Evolutionary conservation across 257 asterid genomes (phyloP).

Genomic region (Apocynum venetum): DNA sequence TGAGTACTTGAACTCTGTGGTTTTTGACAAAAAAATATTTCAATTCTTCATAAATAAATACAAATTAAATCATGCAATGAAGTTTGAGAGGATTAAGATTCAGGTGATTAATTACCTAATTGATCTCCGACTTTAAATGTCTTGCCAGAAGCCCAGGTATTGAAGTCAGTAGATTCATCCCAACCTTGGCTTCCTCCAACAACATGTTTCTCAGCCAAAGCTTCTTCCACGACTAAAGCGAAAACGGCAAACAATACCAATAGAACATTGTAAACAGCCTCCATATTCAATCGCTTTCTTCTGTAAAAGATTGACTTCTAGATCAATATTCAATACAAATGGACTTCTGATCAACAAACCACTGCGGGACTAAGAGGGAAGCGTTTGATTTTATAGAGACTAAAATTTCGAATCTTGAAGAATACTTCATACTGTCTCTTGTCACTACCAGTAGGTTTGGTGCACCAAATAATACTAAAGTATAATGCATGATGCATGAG

Average conservation of each 20-base stretch:
- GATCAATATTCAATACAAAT: neutral
- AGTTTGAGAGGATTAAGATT: neutral
- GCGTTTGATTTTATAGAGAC: neutral
- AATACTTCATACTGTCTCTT: neutral
- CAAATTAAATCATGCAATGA: no score
- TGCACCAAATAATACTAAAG: constrained; percentile 3
- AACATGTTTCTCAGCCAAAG: constrained; percentile 40
- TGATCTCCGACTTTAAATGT: constrained; percentile 83
- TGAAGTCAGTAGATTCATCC: constrained; percentile 75
- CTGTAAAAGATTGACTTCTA: neutral
- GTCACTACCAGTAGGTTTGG: constrained; percentile 5
- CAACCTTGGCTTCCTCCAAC: constrained; percentile 93
- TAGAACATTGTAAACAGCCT: neutral
- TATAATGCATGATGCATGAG: neutral
- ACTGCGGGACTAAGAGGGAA: neutral
- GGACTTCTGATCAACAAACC: neutral
- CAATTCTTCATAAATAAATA: no score
- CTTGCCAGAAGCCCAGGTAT: constrained; percentile 61
- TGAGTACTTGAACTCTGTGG: constrained; percentile 59
- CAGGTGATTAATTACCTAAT: constrained; percentile 34
- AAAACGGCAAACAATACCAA: neutral
- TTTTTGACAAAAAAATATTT: neutral
- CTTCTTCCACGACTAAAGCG: constrained; percentile 11
- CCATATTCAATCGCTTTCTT: constrained; percentile 11
- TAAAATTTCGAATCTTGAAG: constrained; percentile 3